phyloP scores from a whole-genome alignment of 352 stramenopile species.

The Phytophthora lateralis region DNA sequence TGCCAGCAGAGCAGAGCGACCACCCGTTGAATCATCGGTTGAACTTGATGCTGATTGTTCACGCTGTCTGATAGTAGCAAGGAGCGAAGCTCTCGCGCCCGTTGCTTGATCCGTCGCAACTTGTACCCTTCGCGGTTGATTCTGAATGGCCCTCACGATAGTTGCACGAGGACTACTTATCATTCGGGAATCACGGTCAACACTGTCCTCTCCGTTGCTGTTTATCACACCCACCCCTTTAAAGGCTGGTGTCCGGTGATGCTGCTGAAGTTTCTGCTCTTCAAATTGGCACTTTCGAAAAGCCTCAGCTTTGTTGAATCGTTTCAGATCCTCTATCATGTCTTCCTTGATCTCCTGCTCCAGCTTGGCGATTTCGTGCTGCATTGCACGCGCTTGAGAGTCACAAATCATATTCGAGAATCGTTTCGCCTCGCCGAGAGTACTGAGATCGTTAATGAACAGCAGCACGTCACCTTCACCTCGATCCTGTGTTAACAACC shows the following conservation, averaged over 20 bases:
- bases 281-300: conserved; percentile 41
- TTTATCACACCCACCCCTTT: background rate
- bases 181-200: background rate
- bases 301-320: conserved; percentile 55
- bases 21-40: background rate
- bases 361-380: conserved; percentile 57
- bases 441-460: conserved; percentile 67
- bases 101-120: conserved; percentile 1
- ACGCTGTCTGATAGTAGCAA: conserved; percentile 24
- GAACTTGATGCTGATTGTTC: background rate
- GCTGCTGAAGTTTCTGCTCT: conserved; percentile 16
- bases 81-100: conserved; percentile 14
- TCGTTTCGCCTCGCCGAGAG: conserved; percentile 59
- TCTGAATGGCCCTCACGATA: conserved; percentile 6
- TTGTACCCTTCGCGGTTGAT: background rate
- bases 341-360: conserved; percentile 79
- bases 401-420: conserved; percentile 76
- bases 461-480: conserved; percentile 71
- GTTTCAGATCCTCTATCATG: conserved; percentile 57
- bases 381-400: conserved; percentile 55
- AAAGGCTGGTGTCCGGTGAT: background rate
- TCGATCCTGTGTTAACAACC: conserved; percentile 49
- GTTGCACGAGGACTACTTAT: background rate
- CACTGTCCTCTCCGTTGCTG: conserved; percentile 2
- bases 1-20: conserved; percentile 18